A percentile compares a stretch with the other conserved stretches of the same genome.
Evolutionary conservation across 2,329 filamentous ascomycete genomes (phyloP).

Genomic region (Onygenales sp.): DNA sequence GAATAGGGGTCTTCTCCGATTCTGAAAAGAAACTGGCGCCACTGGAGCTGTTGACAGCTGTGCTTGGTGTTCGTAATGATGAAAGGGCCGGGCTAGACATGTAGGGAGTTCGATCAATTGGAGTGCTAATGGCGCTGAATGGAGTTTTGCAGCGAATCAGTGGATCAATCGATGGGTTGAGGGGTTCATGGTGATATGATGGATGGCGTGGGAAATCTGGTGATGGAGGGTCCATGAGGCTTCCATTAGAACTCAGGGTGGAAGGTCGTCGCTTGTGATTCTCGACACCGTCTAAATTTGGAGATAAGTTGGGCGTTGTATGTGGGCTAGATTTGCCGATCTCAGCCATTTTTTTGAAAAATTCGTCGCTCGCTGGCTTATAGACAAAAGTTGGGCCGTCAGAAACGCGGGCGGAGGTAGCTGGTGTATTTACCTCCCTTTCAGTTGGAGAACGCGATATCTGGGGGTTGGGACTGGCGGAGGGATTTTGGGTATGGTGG

Average conservation of each 20-base stretch:
- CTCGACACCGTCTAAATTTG: neutral
- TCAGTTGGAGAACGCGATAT: neutral
- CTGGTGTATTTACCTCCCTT: neutral
- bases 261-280: conserved; percentile 1
- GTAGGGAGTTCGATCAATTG: neutral
- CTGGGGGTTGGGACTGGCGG: neutral
- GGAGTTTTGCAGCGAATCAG: neutral
- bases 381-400: conserved; percentile 10
- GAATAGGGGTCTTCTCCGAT: neutral
- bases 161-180: neutral
- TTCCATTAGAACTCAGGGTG: conserved; percentile 2
- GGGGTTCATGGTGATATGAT: conserved; percentile 7
- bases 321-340: conserved; percentile 8
- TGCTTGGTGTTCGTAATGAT: neutral
- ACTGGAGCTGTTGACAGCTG: neutral
- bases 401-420: neutral
- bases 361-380: conserved; percentile 13
- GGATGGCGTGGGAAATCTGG: conserved; percentile 11
- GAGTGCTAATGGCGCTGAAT: neutral
- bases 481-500: no score
- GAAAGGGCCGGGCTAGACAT: conserved; percentile 1
- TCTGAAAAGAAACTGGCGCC: neutral
- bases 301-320: neutral
- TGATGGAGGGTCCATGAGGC: neutral
- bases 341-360: conserved; percentile 13